Percentiles rank a stretch among this genome's conserved stretches.
Evolutionary conservation across 2,329 filamentous ascomycete genomes (phyloP).

Genomic region (Pyrenochaeta sp.): DNA sequence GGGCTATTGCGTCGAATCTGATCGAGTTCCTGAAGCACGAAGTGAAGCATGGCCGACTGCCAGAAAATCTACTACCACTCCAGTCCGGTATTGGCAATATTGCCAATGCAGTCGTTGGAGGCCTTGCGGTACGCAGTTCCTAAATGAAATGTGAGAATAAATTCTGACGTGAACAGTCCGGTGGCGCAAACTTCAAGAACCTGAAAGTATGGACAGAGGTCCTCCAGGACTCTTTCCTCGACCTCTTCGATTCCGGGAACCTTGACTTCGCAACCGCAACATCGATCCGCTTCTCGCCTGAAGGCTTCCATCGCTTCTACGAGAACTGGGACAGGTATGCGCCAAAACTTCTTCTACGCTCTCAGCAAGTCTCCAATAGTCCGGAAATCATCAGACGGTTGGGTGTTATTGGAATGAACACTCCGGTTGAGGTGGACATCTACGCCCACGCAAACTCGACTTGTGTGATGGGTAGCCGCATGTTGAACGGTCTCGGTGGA

Average conservation of each 20-base stretch:
- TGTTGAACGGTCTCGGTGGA: slow-evolving; percentile 86
- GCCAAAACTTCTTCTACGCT: slow-evolving; percentile 82
- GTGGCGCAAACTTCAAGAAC: slow-evolving; percentile 80
- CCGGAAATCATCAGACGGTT: slow-evolving; percentile 89
- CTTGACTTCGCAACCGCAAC: slow-evolving; percentile 91
- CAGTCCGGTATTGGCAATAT: slow-evolving; percentile 94
- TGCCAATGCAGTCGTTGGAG: slow-evolving; percentile 88
- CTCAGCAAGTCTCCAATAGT: slow-evolving; percentile 88
- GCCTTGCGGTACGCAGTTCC: slow-evolving; percentile 64
- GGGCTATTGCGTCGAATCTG: slow-evolving; percentile 77
- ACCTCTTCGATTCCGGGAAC: slow-evolving; percentile 87
- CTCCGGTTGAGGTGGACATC: slow-evolving; percentile 91
- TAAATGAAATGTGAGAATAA: neutral
- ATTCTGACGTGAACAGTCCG: slow-evolving; percentile 52
- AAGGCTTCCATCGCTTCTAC: slow-evolving; percentile 92
- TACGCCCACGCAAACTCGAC: slow-evolving; percentile 94
- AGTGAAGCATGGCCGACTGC: slow-evolving; percentile 78
- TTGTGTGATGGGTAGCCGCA: slow-evolving; percentile 86
- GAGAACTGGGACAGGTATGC: slow-evolving; percentile 82
- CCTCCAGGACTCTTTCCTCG: slow-evolving; percentile 90
- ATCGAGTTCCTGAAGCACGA: slow-evolving; percentile 90
- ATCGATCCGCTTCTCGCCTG: slow-evolving; percentile 88
- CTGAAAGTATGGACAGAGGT: slow-evolving; percentile 95
- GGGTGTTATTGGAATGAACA: slow-evolving; percentile 94
- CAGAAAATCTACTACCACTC: slow-evolving; percentile 77